phyloP scores from a whole-genome alignment of 495 filamentous ascomycete genomes.

The Penicillium cataractarum region DNA sequence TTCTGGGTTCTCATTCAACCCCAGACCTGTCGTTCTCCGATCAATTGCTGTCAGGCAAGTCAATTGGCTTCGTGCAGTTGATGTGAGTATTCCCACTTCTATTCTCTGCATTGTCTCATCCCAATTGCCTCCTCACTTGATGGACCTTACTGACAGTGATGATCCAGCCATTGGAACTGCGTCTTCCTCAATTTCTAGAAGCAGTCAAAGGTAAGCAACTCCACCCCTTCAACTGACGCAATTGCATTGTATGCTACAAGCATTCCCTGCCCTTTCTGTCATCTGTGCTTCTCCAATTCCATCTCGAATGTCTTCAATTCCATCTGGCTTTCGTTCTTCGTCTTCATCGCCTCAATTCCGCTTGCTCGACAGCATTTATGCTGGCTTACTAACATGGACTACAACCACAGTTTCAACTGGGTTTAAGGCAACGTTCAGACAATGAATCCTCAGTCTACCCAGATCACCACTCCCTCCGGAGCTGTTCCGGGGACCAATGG shows the following conservation, averaged over 20 bases:
- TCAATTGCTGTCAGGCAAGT: neutral
- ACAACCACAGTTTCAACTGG: neutral
- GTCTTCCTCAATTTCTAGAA: neutral
- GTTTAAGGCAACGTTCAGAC: conserved; percentile 6
- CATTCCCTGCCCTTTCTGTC: neutral
- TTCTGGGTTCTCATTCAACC: no score
- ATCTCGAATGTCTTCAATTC: no score
- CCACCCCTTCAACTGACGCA: neutral
- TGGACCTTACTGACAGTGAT: neutral
- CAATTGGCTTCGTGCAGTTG: neutral
- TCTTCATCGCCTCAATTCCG: neutral
- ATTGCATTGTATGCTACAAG: neutral
- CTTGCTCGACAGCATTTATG: neutral
- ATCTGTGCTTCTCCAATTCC: neutral
- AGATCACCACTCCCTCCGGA: conserved; percentile 38
- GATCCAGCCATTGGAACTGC: neutral
- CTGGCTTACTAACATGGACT: neutral
- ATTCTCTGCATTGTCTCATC: neutral
- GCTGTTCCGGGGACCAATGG: conserved; percentile 29
- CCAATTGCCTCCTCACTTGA: neutral
- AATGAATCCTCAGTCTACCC: conserved; percentile 42
- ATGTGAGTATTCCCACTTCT: neutral
- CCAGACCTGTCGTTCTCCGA: neutral
- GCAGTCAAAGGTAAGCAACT: neutral
- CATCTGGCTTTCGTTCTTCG: neutral